Evolutionary conservation across 179 eudicot genomes (phyloP), one percentile per base, ranked within the genome.

Genomic region (Vitellaria paradoxa): DNA sequence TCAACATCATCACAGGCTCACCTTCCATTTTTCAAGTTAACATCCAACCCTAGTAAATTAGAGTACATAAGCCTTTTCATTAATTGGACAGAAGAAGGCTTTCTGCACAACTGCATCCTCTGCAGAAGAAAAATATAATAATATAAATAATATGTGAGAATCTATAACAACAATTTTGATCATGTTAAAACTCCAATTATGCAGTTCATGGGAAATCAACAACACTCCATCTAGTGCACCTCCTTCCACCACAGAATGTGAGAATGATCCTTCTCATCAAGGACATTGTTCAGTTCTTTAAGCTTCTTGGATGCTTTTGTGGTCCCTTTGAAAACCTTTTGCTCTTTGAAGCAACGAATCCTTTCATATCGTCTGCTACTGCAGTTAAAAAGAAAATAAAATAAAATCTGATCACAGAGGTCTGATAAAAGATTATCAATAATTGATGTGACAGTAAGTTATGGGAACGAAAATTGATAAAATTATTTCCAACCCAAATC

Each of bases 191-290:
- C 24, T 50, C 40, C 67, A 55, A 74, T 62, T 37, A 62, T 14
- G 65, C 55, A 77, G 72, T 69, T 64, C 40, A 67, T 30, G 20
- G 30, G 30, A 50, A 65, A 49, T 74, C 68, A 55, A 70, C 57
- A 70, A 71, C 20, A 47, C 55, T 18, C 72, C 57, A 55, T 70
- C 50, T 26, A 72, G 56, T 79, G 67, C 65, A 96, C 99, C 99
- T 96, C 97, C 82, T 94, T 94, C 99, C 99, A 96, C 99, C 99
- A 96, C 59, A 82, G 56, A 55, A 94, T 77, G 76, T 96, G 96
- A 77, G 88, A 78, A 68, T 82, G 80, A 78, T 88, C 88, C 84
- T 92, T 94, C 56, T 91, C 98, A 50, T 86, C 85, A 62, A 78
- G 77, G 62, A 80, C 82, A 82, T 69, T 37, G 76, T 73, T 84